Base-by-base conservation (phyloP, 1,284 basidiomycete species). In the Stygiomarasmius scandens region DNA sequence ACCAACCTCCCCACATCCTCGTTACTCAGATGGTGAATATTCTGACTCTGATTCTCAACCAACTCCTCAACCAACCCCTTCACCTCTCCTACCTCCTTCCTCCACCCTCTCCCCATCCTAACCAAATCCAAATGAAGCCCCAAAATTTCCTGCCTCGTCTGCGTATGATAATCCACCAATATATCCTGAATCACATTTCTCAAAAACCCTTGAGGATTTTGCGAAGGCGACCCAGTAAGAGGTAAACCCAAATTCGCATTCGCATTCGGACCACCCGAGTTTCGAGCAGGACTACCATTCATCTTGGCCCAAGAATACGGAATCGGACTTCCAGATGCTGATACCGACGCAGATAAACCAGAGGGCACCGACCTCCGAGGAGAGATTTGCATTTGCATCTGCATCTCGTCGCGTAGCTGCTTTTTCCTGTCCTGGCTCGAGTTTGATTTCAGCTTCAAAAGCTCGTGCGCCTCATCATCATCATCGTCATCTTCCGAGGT, bases 101-200 rank as follows among this genome's bases (percentile, higher is more conserved):
- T 87, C 74, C 76, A 78, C 22, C 80, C 79, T 34, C 85, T 73
- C 1, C 87, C 86, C 83, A 90, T 85, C 55, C 81, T 75, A 27
- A 91, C 74, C 55, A 91, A 65, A 66, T 91, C 89, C 61, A 91
- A 65, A 69, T 91, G 89, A 58, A 91, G 69, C 4, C 86, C 86
- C 65, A 81, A 78, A 79, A 90, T 82, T 74, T 89, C 85, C 25
- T 80, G 74, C 64, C 80, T 80, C 27, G 82, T 83, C 69, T 90
- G 87, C 61, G 78, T 76, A 64, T 85, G 85, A 65, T 83, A 87
- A 63, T 90, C 89, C 61, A 79, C 82, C 82, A 90, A 83, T 55
- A 84, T 85, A 58, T 90, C 87, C 47, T 79, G 77, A 56, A 90
- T 79, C 54, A 90, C 81, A 29, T 75, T 77, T 52, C 83, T 80